Evolutionary conservation across 129 eudicot genomes (phyloP), one percentile per base, ranked within the genome.

Genomic region (Tanacetum coccineum): DNA sequence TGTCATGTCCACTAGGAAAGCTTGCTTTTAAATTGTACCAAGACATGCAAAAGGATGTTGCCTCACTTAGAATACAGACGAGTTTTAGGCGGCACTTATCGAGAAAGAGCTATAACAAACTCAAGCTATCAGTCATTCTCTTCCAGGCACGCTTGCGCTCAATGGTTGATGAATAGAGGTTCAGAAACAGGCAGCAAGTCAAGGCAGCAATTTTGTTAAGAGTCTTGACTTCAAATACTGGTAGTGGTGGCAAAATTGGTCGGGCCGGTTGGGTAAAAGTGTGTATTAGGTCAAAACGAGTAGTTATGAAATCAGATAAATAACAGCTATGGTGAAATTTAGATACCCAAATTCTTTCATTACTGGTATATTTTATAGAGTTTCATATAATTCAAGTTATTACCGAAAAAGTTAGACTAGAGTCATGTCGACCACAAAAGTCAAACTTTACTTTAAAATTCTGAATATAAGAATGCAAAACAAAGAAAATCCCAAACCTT

Each of bases 121-220:
- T 84, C 51, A 83, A 81, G 63, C 42, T 74, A 25, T 84, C 92
- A 15, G 90, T 81, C 49, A 36, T 86, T 64, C 32, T 79, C 59
- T 57, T 93, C 70, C 99, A 93, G 79, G 79, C 90, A 44, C 92
- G 95, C 48, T 63, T 85, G 62, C 77, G 90, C 67, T 81, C 86
- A 62, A 76, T 84, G 90, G 90, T 84, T 72, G 87, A 86, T 65
- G 83, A 79, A 53, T 75, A 65, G 59, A 79, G 87, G 55, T 87
- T 93, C 70, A 82, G 92, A 79, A 68, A 36, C 62, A 93, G 54
- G 76, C 87, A 80, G 67, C 81, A 75, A 79, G 39, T 75, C 45
- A 89, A 83, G 72, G 96, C 96, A 26, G 85, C 99, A 45, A 78
- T 76, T 56, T 46, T 59, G 32, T 80, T 92, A 74, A 61, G 67